Conservation (phyloP, 345 rosid species). For the Gossypium bickii region DNA sequence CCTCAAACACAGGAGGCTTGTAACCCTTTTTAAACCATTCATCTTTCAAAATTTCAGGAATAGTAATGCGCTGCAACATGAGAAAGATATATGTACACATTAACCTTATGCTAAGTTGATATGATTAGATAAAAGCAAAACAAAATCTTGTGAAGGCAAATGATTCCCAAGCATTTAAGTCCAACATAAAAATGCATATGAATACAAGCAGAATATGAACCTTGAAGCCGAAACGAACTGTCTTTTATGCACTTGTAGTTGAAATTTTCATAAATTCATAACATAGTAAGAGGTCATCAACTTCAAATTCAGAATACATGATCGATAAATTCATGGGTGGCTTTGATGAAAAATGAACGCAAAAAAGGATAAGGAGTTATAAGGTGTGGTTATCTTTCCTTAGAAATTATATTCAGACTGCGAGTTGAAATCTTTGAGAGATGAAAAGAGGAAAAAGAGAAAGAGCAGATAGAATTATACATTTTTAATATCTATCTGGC, state of each 20-base stretch:
- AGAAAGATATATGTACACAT: constrained; percentile 7
- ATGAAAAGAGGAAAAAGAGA: constrained; percentile 14
- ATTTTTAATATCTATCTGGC: constrained; percentile 32
- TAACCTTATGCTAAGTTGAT: neutral
- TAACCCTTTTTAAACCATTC: constrained; percentile 89
- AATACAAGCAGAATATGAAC: neutral
- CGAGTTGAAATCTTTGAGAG: neutral
- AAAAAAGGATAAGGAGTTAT: neutral
- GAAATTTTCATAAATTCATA: neutral
- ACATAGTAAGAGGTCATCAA: neutral
- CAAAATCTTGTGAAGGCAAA: neutral
- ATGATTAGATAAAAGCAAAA: neutral
- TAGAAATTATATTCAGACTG: neutral
- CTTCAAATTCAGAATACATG: neutral
- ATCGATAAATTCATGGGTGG: neutral
- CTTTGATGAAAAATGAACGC: neutral
- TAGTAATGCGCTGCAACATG: constrained; percentile 68
- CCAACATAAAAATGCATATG: neutral
- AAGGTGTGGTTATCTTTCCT: neutral
- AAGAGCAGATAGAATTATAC: constrained; percentile 35
- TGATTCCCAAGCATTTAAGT: neutral
- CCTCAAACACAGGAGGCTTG: constrained; percentile 76
- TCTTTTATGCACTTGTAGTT: neutral
- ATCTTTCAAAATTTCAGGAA: constrained; percentile 76
- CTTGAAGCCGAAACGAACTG: neutral